These are phyloP conservation scores for Yarrowia osloensis DNA, from an alignment of 805 yeast species.

Conservation along the genomic window DNA sequence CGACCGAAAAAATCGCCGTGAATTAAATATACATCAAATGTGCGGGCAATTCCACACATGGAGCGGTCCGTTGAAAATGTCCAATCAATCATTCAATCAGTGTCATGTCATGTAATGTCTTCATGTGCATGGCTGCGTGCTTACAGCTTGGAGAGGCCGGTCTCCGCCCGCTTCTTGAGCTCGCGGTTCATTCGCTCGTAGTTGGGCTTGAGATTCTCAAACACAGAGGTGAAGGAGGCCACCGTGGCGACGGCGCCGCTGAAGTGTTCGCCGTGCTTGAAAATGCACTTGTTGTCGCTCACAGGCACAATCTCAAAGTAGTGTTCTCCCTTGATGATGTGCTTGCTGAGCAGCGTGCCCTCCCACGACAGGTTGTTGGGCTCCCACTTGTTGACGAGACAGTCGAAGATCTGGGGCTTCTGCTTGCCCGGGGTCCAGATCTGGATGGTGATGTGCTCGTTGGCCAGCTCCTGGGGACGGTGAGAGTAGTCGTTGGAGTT, in stretches of 20 bases:
- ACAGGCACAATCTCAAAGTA: slow-evolving; percentile 22
- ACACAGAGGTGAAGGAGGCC: background rate
- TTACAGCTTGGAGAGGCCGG: slow-evolving; percentile 4
- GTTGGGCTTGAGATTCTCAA: slow-evolving; percentile 2
- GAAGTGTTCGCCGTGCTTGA: slow-evolving; percentile 27
- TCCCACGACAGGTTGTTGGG: slow-evolving; percentile 18
- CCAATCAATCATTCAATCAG: no score
- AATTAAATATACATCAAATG: background rate
- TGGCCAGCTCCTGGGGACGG: slow-evolving; percentile 6
- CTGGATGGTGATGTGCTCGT: slow-evolving; percentile 9
- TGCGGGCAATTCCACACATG: background rate
- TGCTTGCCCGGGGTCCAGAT: background rate
- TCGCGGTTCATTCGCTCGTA: slow-evolving; percentile 27
- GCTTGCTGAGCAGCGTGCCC: background rate
- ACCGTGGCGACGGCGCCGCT: slow-evolving; percentile 2
- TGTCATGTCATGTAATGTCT: background rate
- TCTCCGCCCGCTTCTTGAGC: slow-evolving; percentile 7
- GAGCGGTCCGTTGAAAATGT: background rate
- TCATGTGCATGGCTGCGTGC: background rate
- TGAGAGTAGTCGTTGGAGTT: background rate
- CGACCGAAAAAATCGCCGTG: background rate
- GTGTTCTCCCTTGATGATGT: slow-evolving; percentile 26
- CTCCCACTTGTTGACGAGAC: background rate
- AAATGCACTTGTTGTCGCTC: slow-evolving; percentile 10
- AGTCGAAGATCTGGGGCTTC: slow-evolving; percentile 9